Evolutionary conservation across 371 early-diverging fungal genomes (phyloP).

Genomic region (Mucor indicus): DNA sequence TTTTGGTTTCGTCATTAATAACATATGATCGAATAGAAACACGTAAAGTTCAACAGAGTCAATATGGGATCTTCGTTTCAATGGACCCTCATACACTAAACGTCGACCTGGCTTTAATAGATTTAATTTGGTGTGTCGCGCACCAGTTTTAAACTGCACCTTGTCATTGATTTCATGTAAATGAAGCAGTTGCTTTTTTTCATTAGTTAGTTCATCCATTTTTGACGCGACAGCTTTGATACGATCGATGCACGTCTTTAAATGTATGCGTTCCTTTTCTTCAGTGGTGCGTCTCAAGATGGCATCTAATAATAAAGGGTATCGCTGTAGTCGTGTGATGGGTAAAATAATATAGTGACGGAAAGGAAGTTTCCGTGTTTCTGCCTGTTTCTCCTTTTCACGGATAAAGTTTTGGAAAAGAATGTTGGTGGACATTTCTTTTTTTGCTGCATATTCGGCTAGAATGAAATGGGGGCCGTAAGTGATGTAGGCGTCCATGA

Average conservation of each 20-base stretch:
- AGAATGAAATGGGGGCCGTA: conserved; percentile 80
- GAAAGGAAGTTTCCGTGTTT: conserved; percentile 54
- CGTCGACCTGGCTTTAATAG: conserved; percentile 64
- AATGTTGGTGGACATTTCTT: conserved; percentile 60
- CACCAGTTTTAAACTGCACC: conserved; percentile 24
- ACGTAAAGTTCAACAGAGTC: conserved; percentile 68
- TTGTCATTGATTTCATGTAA: conserved; percentile 12
- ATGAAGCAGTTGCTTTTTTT: background rate
- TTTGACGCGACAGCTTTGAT: conserved; percentile 61
- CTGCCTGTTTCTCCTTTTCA: conserved; percentile 51
- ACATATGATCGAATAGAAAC: conserved; percentile 82
- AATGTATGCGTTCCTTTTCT: conserved; percentile 48
- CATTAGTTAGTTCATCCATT: conserved; percentile 14
- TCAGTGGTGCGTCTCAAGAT: conserved; percentile 68
- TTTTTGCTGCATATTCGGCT: conserved; percentile 70
- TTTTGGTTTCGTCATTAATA: conserved; percentile 73
- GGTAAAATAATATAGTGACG: conserved; percentile 48
- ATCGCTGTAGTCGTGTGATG: conserved; percentile 78
- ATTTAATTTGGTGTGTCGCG: conserved; percentile 50
- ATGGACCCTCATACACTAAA: conserved; percentile 75
- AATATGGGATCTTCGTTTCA: conserved; percentile 66
- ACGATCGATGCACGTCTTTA: conserved; percentile 49
- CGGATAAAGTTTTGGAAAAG: conserved; percentile 65
- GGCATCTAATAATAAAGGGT: conserved; percentile 73
- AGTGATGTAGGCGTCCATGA: conserved; percentile 66